Conservation (phyloP, 129 eudicot genomes). For the Arctium lappa region DNA sequence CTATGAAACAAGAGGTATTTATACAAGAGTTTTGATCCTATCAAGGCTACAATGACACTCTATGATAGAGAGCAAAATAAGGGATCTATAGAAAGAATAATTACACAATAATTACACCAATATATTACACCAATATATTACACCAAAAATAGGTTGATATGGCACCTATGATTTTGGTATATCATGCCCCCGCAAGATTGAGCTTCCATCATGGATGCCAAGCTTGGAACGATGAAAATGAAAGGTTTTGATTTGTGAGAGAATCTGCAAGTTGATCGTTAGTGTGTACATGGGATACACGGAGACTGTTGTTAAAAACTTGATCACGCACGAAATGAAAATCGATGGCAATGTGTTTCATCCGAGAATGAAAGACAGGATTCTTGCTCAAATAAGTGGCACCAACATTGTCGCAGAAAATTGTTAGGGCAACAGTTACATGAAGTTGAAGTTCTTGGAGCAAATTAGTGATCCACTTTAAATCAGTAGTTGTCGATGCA, state of each 20-base stretch:
- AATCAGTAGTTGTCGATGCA: too few relatives aligned
- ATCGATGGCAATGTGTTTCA: background rate
- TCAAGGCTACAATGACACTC: too few relatives aligned
- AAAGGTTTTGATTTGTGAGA: background rate
- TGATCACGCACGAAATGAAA: background rate
- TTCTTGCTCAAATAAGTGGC: background rate
- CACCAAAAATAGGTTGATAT: too few relatives aligned
- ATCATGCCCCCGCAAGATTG: background rate
- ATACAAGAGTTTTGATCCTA: too few relatives aligned
- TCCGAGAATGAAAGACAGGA: background rate
- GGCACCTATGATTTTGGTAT: background rate
- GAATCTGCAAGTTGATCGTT: background rate
- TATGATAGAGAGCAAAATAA: too few relatives aligned
- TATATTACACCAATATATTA: too few relatives aligned
- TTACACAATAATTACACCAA: too few relatives aligned
- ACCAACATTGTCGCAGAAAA: background rate
- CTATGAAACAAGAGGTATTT: too few relatives aligned
- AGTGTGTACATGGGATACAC: background rate
- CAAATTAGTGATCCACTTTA: too few relatives aligned
- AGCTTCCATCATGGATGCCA: background rate
- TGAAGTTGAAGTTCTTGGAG: too few relatives aligned
- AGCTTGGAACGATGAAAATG: background rate
- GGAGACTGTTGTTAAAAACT: background rate
- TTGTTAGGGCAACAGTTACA: background rate
- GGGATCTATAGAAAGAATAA: too few relatives aligned